Base-by-base conservation (phyloP, 352 stramenopile genomes). In the Halophytophthora polymorphica region DNA sequence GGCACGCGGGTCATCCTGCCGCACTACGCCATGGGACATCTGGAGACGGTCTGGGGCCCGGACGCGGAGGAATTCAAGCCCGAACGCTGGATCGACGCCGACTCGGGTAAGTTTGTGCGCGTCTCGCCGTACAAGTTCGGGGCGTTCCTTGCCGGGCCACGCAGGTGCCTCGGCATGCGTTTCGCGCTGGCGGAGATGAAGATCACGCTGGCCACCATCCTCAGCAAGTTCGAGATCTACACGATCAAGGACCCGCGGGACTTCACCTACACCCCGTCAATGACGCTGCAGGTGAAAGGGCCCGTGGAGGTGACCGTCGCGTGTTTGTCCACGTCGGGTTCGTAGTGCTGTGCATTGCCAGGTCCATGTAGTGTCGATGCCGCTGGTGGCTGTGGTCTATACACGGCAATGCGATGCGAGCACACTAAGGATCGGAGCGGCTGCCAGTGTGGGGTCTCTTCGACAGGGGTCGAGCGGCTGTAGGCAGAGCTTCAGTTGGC, bases 61-160 rank as follows among this genome's bases (percentile, higher is more conserved):
- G 81, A 91, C 48, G 75, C 73, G 2, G 57, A 63, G 1, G 46
- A 70, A 34, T 88, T 71, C 51, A 81, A 80, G 12, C 78, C 83
- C 0, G 73, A 90, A 29, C 71, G 76, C 7, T 90, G 75, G 73
- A 66, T 90, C 44, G 70, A 86, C 37, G 15, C 3, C 19, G 28
- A 43, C 39, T 48, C 50, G 2, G 52, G 47, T 14, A 73, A 71
- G 36, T 42, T 65, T 11, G 33, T 64, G 8, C 58, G 54, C 33
- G 35, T 61, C 25, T 71, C 61, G 42, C 56, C 49, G 3, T 75
- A 54, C 53, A 71, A 64, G 39, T 83, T 82, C 53, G 67, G 55
- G 4, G 58, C 55, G 2, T 84, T 84, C 45, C 53, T 81, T 4
- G 71, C 57, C 19, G 73, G 73, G 0, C 63, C 58, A 1, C 65